Base-by-base conservation (phyloP, 2,329 filamentous ascomycete species). In the Xylariaceae sp. region DNA sequence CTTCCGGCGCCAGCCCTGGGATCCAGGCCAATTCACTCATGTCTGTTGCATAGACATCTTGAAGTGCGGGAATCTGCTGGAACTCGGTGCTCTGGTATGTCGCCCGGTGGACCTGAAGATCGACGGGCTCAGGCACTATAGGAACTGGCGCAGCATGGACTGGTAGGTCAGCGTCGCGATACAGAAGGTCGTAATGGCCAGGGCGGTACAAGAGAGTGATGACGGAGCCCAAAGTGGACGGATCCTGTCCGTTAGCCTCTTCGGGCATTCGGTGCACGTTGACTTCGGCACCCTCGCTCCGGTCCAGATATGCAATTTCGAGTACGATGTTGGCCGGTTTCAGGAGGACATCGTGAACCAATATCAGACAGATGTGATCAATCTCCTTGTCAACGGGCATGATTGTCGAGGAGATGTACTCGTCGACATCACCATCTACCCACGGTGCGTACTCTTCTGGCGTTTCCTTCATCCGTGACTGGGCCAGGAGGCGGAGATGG, bases 151-250 rank as follows among this genome's bases (percentile, higher is more conserved):
- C 56, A 43, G 48, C 38, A 46, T 59, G 49, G 40, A 52, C 35
- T 41, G 46, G n/a, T n/a, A n/a, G 31, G 47, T 41, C 31, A 42
- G 41, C 31, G 41, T 54, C 39, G 72, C 68, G 58, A 69, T 98
- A 98, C 23, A 97, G 73, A 45, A 98, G 81, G 62, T 97, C 92
- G 62, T 97, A 98, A 64, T 97, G 92, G 44, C 87, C 88, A 29
- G 69, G 94, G 59, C 68, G 81, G 74, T 67, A 89, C 56, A 71
- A 73, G 44, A 74, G 66, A 50, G 77, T 69, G 24, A 82, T 75
- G 21, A 75, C 69, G 17, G 71, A 69, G 0, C 68, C 72, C 1
- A 73, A 54, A 1, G 58, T 55, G 12, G 63, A 60, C 30, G 61
- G 53, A 36, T 70, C 67, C 38, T 70, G 66, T 3, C 56, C 60